phyloP scores from a whole-genome alignment of 805 yeast genomes.

The Wickerhamiella australiensis region DNA sequence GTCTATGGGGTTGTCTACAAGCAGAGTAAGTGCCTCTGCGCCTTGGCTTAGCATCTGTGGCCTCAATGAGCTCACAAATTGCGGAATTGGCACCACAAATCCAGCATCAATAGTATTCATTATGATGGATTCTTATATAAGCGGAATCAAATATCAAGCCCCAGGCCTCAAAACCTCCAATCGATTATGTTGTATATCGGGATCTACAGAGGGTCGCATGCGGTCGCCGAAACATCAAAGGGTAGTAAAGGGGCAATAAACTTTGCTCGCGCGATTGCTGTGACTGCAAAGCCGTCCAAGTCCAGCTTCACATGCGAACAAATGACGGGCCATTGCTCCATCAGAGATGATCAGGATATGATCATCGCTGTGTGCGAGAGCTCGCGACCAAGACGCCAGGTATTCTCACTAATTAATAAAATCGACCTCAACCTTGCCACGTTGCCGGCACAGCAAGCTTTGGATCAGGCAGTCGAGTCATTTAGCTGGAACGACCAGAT shows the following conservation, averaged over 20 bases:
- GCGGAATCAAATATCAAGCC: not conserved
- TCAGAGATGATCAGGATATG: constrained; percentile 2
- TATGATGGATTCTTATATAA: too few relatives aligned
- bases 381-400: constrained; percentile 21
- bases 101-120: constrained; percentile 4
- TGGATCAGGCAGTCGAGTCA: constrained; percentile 13
- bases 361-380: constrained; percentile 17
- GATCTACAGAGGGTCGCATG: not conserved
- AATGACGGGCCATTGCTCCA: constrained; percentile 17
- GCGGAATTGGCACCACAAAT: constrained; percentile 17
- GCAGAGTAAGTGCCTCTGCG: constrained; percentile 23
- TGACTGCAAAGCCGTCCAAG: constrained; percentile 17
- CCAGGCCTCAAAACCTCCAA: not conserved
- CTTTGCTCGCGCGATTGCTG: constrained; percentile 19
- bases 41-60: constrained; percentile 22
- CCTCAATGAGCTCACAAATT: constrained; percentile 7
- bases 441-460: constrained; percentile 10
- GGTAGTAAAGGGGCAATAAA: constrained; percentile 1
- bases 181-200: not conserved
- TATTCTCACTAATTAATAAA: constrained; percentile 20
- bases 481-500: constrained; percentile 21
- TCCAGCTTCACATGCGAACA: constrained; percentile 16
- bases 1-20: not conserved
- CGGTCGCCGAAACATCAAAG: not conserved
- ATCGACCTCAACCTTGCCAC: constrained; percentile 19